phyloP scores from a whole-genome alignment of 331 rosid genomes.

The Malus hybrid region DNA sequence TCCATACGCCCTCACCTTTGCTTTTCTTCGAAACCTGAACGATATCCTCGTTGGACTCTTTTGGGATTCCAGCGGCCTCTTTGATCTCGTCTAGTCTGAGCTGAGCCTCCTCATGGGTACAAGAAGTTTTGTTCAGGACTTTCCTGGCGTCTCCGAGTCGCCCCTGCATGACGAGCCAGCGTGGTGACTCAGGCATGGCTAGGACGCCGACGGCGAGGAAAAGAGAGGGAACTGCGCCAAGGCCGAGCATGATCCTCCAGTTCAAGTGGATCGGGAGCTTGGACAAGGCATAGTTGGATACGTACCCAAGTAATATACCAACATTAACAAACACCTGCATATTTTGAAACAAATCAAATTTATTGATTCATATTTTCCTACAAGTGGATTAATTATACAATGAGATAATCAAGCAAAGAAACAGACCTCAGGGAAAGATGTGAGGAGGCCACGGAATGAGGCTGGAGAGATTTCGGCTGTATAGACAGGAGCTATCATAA shows the following conservation, averaged over 20 bases:
- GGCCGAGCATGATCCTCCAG: slow-evolving; percentile 12
- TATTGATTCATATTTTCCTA: too few species aligned
- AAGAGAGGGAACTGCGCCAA: slow-evolving; percentile 16
- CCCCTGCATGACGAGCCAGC: slow-evolving; percentile 2
- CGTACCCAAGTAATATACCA: not conserved
- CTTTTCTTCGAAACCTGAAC: not conserved
- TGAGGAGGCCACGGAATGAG: not conserved
- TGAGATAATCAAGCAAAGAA: not conserved
- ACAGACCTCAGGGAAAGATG: slow-evolving; percentile 51
- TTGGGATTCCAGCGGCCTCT: not conserved
- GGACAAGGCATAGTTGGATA: slow-evolving; percentile 6
- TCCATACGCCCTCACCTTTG: not conserved
- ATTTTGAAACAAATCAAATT: not conserved
- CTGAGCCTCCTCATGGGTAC: not conserved
- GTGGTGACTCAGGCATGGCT: not conserved
- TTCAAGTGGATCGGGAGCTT: not conserved
- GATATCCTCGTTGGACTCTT: not conserved
- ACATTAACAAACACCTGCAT: slow-evolving; percentile 9
- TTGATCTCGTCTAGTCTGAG: not conserved
- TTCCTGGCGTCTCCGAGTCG: not conserved
- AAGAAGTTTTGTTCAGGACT: not conserved
- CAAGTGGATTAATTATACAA: too few species aligned
- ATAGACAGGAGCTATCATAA: too few species aligned
- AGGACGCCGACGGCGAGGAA: slow-evolving; percentile 2
- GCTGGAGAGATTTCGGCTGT: too few species aligned